Evolutionary conservation across 108 stramenopile species (phyloP).

Genomic region (Cyclostephanos tholiformis): DNA sequence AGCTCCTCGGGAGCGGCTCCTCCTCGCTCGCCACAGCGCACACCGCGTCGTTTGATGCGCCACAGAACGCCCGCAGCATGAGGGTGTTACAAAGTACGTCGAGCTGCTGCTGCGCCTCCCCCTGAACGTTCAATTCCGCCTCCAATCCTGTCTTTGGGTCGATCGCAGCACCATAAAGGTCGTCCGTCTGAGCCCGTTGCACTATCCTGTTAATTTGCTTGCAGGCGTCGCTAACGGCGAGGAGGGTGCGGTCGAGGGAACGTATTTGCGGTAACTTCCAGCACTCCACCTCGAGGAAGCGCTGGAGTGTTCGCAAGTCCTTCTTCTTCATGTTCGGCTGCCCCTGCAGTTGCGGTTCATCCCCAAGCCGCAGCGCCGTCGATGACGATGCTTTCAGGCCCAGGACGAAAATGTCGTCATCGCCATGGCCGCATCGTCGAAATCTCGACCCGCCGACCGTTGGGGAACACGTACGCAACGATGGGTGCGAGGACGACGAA

Average conservation of each 20-base stretch:
- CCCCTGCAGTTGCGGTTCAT: neutral
- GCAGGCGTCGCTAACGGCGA: conserved; percentile 83
- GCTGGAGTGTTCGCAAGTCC: conserved; percentile 72
- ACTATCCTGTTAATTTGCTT: conserved; percentile 90
- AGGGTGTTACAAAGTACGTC: conserved; percentile 89
- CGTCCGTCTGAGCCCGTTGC: conserved; percentile 88
- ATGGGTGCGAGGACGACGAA: no score
- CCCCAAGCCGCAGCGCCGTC: no score
- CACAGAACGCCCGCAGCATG: conserved; percentile 86
- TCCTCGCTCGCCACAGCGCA: conserved; percentile 85
- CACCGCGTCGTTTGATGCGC: conserved; percentile 58
- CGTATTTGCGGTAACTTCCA: conserved; percentile 74
- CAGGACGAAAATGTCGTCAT: no score
- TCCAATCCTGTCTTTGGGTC: conserved; percentile 51
- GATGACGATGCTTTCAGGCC: no score
- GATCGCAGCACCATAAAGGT: conserved; percentile 86
- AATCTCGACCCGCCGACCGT: no score
- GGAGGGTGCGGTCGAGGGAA: conserved; percentile 74
- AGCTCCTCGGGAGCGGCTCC: conserved; percentile 73
- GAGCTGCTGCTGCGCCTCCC: conserved; percentile 88
- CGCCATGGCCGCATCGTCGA: no score
- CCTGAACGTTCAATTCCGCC: conserved; percentile 80
- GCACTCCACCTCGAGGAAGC: conserved; percentile 89
- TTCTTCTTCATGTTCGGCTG: conserved; percentile 67
- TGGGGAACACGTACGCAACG: no score